Evolutionary conservation across 2,329 filamentous ascomycete species (phyloP), one percentile per base, ranked within the genome.

Genomic region (Onygenales sp.): DNA sequence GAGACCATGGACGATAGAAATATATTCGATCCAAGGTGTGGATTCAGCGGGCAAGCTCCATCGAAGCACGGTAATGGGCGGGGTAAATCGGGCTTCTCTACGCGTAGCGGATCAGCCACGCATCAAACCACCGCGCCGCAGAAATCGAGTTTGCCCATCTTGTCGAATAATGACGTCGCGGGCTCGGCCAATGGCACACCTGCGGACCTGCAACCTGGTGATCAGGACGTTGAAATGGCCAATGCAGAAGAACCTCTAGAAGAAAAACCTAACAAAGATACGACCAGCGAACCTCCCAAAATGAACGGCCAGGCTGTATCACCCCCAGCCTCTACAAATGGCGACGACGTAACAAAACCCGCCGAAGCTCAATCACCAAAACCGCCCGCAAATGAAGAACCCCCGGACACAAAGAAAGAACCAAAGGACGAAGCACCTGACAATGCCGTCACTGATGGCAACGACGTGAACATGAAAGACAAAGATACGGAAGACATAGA

Each of bases 1-100:
- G 77, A 82, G 56, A 76, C 75, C 10, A 65, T 69, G 5, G 70
- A 75, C 45, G 80, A 82, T 57, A 67, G 70, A 52, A 67, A 65
- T 57, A 67, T 79, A 48, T 77, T 78, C 64, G 66, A 71, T 54
- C 69, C 72, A 5, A 45, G 49, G 32, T 58, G 50, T 14, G 46
- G 53, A 13, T 36, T 43, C 10, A 44, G 13, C 42, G 42, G 38
- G 11, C 38, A 32, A 35, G 5, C 35, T 27, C 31, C 35, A 11
- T 31, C 46, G 31, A 48, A 48, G 14, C 46, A 39, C 7, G 35
- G 35, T 35, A 39, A 48, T 48, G 46, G 7, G 46, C 55, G 54
- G 10, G 63, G 59, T 49, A 58, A 53, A 7, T 48, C 50, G n/a
- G 54, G 52, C 4, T 55, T 53, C 6, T 54, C 58, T 5, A 57